These are phyloP conservation scores for Sugiyamaella chiloensis DNA, from an alignment of 805 yeast genomes.

Conservation along the genomic window DNA sequence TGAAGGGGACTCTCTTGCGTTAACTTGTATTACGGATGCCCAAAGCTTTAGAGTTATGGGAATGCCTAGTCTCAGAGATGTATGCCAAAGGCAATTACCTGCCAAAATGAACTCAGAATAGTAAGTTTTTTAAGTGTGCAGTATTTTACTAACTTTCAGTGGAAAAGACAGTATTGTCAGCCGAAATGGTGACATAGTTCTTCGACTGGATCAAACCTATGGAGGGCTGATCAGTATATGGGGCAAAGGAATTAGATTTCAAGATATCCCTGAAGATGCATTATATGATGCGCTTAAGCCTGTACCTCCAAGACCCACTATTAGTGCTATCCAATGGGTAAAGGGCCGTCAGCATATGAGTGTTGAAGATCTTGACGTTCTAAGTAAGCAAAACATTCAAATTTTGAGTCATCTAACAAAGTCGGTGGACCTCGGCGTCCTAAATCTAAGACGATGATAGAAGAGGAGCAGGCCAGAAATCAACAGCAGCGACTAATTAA, in stretches of 20 bases:
- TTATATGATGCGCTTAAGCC: constrained; percentile 66
- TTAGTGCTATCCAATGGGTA: constrained; percentile 81
- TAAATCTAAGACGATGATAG: constrained; percentile 43
- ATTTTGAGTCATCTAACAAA: not conserved
- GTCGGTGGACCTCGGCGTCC: constrained; percentile 75
- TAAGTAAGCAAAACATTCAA: constrained; percentile 31
- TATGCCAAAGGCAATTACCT: constrained; percentile 47
- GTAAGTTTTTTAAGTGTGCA: constrained; percentile 19
- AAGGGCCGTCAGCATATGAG: constrained; percentile 67
- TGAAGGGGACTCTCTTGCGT: constrained; percentile 41
- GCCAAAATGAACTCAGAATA: constrained; percentile 40
- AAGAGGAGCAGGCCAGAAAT: constrained; percentile 26
- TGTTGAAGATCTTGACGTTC: constrained; percentile 55
- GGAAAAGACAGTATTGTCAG: constrained; percentile 42
- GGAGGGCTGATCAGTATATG: constrained; percentile 51
- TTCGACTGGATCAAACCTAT: constrained; percentile 55
- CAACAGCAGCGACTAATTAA: constrained; percentile 24
- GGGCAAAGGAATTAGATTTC: constrained; percentile 39
- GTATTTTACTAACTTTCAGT: no score
- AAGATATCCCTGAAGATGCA: constrained; percentile 44
- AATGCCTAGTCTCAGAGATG: constrained; percentile 62
- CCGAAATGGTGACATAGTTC: constrained; percentile 40
- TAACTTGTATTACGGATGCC: constrained; percentile 21
- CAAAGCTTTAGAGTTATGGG: constrained; percentile 37
- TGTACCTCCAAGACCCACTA: constrained; percentile 76